These are phyloP conservation scores for Kluyveromyces siamensis DNA, from an alignment of 805 yeast genomes.

Conservation along the genomic window DNA sequence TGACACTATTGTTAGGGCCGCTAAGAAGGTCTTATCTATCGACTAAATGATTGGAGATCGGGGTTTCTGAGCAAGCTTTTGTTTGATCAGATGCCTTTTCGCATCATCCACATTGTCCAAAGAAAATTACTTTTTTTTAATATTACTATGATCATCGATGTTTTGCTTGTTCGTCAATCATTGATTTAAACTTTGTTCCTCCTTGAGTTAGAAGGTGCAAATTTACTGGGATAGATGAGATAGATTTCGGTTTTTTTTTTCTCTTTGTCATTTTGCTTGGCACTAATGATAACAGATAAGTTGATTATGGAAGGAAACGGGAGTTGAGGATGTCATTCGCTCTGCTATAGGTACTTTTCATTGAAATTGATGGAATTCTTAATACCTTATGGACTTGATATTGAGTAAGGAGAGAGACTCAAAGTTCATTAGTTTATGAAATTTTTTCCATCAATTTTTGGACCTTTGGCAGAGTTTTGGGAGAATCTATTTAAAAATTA, in stretches of 20 bases:
- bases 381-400: neutral
- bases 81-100: neutral
- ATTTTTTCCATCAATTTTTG: neutral
- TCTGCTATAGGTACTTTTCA: neutral
- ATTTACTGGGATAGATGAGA: neutral
- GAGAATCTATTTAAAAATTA: neutral
- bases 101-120: neutral
- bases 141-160: neutral
- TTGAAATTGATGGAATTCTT: neutral
- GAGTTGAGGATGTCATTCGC: neutral
- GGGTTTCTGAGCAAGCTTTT: neutral
- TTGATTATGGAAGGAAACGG: neutral
- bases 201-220: neutral
- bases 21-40: conserved; percentile 68
- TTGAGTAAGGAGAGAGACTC: neutral
- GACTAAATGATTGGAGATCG: conserved; percentile 24
- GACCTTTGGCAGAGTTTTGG: neutral
- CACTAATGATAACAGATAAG: neutral
- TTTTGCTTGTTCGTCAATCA: neutral
- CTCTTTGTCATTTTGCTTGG: neutral
- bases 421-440: neutral
- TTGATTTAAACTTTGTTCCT: neutral
- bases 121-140: neutral
- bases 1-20: conserved; percentile 80
- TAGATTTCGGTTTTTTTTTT: neutral